These are phyloP conservation scores for Leccinum longicurvipes DNA, from an alignment of 768 basidiomycete genomes.

Conservation along the genomic window DNA sequence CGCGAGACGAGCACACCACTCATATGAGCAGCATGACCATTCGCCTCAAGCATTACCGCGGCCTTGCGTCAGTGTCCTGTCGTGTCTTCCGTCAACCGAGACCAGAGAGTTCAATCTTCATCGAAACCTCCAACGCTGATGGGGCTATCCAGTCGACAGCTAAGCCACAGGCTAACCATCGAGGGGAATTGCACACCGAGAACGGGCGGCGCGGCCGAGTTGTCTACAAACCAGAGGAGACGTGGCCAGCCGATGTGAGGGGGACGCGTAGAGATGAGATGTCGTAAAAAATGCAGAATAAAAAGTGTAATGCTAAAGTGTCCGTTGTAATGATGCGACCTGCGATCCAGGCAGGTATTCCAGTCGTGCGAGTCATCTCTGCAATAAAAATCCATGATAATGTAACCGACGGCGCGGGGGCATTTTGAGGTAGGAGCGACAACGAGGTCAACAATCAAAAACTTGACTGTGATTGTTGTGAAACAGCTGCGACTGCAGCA, in stretches of 20 bases:
- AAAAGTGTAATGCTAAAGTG: conserved; percentile 36
- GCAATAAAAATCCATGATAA: conserved; percentile 39
- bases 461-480: conserved; percentile 35
- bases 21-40: conserved; percentile 45
- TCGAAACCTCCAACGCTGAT: conserved; percentile 33
- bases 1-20: conserved; percentile 52
- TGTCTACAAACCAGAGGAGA: conserved; percentile 24
- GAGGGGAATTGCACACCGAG: conserved; percentile 24
- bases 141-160: conserved; percentile 15
- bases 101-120: conserved; percentile 52
- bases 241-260: conserved; percentile 21
- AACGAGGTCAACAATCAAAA: conserved; percentile 42
- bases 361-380: conserved; percentile 38
- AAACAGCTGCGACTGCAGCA: conserved; percentile 54
- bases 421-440: conserved; percentile 21
- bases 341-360: conserved; percentile 56
- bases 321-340: conserved; percentile 54
- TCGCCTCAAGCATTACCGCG: conserved; percentile 53
- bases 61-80: conserved; percentile 74
- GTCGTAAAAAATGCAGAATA: conserved; percentile 45
- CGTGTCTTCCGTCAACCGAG: conserved; percentile 48
- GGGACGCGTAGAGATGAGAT: conserved; percentile 21
- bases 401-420: conserved; percentile 30
- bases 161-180: conserved; percentile 42
- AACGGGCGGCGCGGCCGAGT: conserved; percentile 56